Percentiles rank a stretch among this genome's conserved stretches.
Conservation (phyloP, 352 stramenopile species). For the Saprolegnia parasitica region DNA sequence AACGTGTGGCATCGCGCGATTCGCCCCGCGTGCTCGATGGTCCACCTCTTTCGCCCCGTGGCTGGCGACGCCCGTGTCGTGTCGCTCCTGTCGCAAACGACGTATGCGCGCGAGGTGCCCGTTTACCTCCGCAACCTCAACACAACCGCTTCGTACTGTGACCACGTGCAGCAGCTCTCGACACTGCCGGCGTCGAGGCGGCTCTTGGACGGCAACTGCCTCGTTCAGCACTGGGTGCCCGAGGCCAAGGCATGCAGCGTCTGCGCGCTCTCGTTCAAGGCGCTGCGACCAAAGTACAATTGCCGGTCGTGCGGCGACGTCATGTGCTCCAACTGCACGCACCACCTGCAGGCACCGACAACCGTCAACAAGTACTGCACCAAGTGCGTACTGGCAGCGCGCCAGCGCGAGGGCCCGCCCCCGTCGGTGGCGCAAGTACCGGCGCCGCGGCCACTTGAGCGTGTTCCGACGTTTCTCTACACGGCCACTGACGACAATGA, state of each 20-base stretch:
- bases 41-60: constrained; percentile 8
- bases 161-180: background rate
- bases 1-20: background rate
- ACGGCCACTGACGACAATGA: background rate
- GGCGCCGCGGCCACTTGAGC: background rate
- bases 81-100: background rate
- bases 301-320: constrained; percentile 16
- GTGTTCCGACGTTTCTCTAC: background rate
- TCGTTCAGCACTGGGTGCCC: constrained; percentile 14
- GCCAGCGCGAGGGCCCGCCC: background rate
- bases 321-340: constrained; percentile 23
- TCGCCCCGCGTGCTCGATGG: constrained; percentile 11
- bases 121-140: constrained; percentile 4
- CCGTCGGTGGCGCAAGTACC: background rate
- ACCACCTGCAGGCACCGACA: constrained; percentile 6
- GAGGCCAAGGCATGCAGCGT: constrained; percentile 16
- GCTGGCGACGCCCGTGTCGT: background rate
- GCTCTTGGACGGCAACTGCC: constrained; percentile 4
- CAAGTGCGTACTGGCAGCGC: constrained; percentile 14
- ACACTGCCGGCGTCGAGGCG: constrained; percentile 13
- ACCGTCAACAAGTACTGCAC: constrained; percentile 26
- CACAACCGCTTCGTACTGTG: constrained; percentile 8
- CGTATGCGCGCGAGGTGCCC: constrained; percentile 3
- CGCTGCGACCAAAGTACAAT: constrained; percentile 25
- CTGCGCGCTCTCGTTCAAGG: constrained; percentile 12